Percentiles rank a stretch among this genome's conserved stretches.
Conservation (phyloP, 2,329 filamentous ascomycete species). For the Pseudocercospora fuligena region DNA sequence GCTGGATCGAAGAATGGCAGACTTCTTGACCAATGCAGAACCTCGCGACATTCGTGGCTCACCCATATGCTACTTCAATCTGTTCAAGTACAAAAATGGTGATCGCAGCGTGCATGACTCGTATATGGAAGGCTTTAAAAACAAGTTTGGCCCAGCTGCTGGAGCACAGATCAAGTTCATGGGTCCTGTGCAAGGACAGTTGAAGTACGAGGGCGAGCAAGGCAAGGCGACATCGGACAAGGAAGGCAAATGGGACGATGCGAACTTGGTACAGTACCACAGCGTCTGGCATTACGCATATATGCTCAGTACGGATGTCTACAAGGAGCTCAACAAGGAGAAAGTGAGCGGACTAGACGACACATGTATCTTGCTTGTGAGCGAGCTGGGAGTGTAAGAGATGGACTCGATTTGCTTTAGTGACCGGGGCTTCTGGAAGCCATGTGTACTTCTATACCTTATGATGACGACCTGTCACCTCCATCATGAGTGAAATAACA, state of each 20-base stretch:
- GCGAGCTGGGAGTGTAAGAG: constrained; percentile 20
- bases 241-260: constrained; percentile 17
- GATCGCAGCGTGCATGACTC: constrained; percentile 23
- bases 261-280: constrained; percentile 30
- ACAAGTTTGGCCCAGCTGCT: constrained; percentile 22
- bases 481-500: no score
- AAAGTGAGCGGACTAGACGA: constrained; percentile 28
- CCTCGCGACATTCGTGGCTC: constrained; percentile 10
- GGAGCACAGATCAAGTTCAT: constrained; percentile 29
- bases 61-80: constrained; percentile 29
- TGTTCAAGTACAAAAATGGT: constrained; percentile 27
- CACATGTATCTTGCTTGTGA: constrained; percentile 28
- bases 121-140: constrained; percentile 30
- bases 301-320: constrained; percentile 27
- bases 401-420: neutral
- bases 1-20: constrained; percentile 24
- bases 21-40: constrained; percentile 17
- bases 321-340: constrained; percentile 24
- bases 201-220: neutral
- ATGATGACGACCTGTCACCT: no score
- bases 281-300: constrained; percentile 29
- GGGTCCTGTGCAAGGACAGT: constrained; percentile 15
- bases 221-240: neutral
- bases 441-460: no score
- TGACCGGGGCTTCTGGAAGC: no score